Evolutionary conservation across 169 alveolate genomes (phyloP).

Genomic region (Cryptosporidium parvum): DNA sequence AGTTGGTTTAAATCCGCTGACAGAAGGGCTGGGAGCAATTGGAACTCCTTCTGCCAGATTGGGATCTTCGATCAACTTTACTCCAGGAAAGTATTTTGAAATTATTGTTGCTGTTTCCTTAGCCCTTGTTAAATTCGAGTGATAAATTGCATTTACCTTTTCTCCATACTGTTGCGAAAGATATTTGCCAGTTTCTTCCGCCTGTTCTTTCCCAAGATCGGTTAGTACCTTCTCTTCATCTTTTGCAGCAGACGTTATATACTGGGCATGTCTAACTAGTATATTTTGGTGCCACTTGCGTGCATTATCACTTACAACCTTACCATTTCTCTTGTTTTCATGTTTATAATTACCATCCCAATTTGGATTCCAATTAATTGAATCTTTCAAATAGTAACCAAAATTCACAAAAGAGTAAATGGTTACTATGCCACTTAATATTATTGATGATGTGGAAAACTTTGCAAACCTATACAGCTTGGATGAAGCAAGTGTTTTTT

Average conservation of each 20-base stretch:
- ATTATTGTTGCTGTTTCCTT: constrained; percentile 81
- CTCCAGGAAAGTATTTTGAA: constrained; percentile 81
- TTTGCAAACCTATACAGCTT: constrained; percentile 13
- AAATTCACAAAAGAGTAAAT: constrained; percentile 20
- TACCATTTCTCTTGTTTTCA: neutral
- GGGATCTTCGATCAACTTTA: constrained; percentile 78
- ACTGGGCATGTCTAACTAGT: constrained; percentile 82
- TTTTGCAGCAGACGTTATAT: constrained; percentile 56
- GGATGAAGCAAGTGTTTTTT: neutral
- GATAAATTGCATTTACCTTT: constrained; percentile 78
- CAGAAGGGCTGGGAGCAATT: constrained; percentile 79
- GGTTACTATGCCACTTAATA: constrained; percentile 7
- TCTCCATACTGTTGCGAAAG: constrained; percentile 71
- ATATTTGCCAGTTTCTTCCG: constrained; percentile 78
- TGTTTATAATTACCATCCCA: constrained; percentile 37
- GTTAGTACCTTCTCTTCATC: constrained; percentile 79
- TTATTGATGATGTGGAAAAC: constrained; percentile 29
- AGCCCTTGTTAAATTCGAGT: constrained; percentile 80
- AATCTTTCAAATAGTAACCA: constrained; percentile 63
- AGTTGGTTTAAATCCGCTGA: constrained; percentile 78
- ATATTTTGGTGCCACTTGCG: constrained; percentile 76
- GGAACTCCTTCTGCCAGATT: constrained; percentile 82
- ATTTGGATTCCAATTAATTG: constrained; percentile 57
- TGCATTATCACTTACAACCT: neutral
- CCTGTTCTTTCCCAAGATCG: constrained; percentile 80